Base-by-base conservation (phyloP, 78 protist species). In the Cavenderia fasciculata region DNA sequence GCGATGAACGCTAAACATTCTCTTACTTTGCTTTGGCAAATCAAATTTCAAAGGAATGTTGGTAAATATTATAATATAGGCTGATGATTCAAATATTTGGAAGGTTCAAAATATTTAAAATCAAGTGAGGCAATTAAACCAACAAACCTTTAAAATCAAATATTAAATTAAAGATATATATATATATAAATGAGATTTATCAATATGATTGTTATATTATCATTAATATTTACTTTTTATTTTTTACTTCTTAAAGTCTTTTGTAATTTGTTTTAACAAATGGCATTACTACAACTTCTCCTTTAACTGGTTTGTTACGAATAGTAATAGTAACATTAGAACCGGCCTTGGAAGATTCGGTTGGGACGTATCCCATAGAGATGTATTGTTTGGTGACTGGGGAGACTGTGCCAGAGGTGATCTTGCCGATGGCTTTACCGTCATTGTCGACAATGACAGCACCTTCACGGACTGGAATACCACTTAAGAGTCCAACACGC, bases 391-490 rank as follows among this genome's bases (percentile, higher is more conserved):
- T 79, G 40, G 95, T 85, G 19, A 85, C 7, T 43, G 99, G 99
- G 18, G 94, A 68, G 44, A 77, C 63, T 4, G 74, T 49, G 31
- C 99, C 99, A 34, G 94, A 75, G 72, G 98, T 95, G 25, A 97
- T 94, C 19, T 38, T 41, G 36, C 99, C 99, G 29, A 97, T 86
- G 40, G 21, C 44, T 43, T 46, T 65, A 27, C 38, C 75, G 36
- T 77, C 71, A 12, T 19, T 10, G 16, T 91, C 90, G 1, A 62
- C 40, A 4, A 86, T 31, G 7, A 34, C 34, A 33, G 79, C 1
- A 47, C 59, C 68, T 41, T 75, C 87, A 31, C 99, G 87, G 25
- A 98, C 98, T 14, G 98, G 98, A 11, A 98, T 66, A 43, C 98
- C 98, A 10, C 41, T 25, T 25, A 88, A 19, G 47, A 96, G 6